These are phyloP conservation scores for Pigoraptor vietnamica DNA, from an alignment of 78 protist genomes.

Conservation along the genomic window DNA sequence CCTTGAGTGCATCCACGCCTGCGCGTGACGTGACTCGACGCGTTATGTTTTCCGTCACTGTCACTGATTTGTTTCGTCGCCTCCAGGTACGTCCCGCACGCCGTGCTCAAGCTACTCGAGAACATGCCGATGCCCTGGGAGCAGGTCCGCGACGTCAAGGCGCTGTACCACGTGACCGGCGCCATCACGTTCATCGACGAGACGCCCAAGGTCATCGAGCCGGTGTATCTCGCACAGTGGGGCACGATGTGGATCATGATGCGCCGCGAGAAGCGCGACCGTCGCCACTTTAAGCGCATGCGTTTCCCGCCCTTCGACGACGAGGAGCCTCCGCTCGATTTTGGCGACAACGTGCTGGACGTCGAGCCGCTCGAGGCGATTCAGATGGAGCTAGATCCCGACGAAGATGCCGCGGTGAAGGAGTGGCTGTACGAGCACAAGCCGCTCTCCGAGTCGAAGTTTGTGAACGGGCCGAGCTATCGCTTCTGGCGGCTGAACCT, in stretches of 20 bases:
- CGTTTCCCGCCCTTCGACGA: constrained; percentile 95
- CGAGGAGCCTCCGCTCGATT: constrained; percentile 99
- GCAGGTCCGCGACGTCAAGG: constrained; percentile 80
- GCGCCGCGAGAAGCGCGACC: constrained; percentile 98
- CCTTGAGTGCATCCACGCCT: background rate
- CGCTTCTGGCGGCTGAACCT: constrained; percentile 84
- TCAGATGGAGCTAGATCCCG: constrained; percentile 91
- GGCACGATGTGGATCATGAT: constrained; percentile 99
- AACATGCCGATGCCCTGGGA: constrained; percentile 99
- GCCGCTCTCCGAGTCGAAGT: constrained; percentile 74
- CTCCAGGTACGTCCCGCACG: constrained; percentile 92
- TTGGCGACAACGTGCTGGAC: constrained; percentile 93
- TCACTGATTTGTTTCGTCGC: too few species aligned
- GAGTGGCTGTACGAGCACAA: constrained; percentile 97
- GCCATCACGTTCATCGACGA: constrained; percentile 99
- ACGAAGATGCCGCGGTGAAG: constrained; percentile 86
- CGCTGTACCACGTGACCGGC: constrained; percentile 96
- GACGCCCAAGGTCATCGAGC: constrained; percentile 96
- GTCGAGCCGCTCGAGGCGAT: constrained; percentile 93
- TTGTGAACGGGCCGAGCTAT: constrained; percentile 80
- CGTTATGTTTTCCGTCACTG: too few species aligned
- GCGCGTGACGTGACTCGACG: too few species aligned
- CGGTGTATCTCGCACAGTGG: constrained; percentile 98
- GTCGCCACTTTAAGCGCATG: constrained; percentile 96
- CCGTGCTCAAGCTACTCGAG: constrained; percentile 95